Conservation (phyloP, 257 asterid genomes). For the Forsythia suspensa region DNA sequence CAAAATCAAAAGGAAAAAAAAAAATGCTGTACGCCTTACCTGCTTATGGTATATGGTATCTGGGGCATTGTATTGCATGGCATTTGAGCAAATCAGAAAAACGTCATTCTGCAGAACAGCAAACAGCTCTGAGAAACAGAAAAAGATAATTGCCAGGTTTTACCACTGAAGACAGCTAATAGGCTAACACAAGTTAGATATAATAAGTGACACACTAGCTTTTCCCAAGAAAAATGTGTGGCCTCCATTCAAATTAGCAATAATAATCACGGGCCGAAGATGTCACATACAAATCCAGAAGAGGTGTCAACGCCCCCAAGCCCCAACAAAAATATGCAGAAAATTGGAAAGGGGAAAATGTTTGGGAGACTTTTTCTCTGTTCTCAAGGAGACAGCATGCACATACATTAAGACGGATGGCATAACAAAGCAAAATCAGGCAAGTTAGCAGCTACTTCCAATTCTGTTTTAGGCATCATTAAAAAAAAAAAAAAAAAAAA, state of each 20-base stretch:
- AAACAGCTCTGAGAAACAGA: neutral
- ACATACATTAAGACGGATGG: too few relatives aligned
- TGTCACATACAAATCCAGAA: too few relatives aligned
- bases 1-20: neutral
- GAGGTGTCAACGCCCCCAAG: too few relatives aligned
- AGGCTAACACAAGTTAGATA: neutral
- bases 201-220: too few relatives aligned
- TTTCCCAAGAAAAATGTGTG: neutral
- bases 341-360: too few relatives aligned
- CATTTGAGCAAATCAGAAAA: constrained; percentile 84
- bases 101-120: constrained; percentile 70
- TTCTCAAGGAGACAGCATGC: too few relatives aligned
- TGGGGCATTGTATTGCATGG: constrained; percentile 93
- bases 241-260: neutral
- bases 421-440: too few relatives aligned
- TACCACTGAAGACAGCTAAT: neutral
- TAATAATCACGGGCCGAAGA: neutral
- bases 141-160: neutral
- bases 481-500: too few relatives aligned
- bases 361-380: too few relatives aligned
- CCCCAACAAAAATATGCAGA: too few relatives aligned
- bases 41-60: constrained; percentile 89
- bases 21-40: constrained; percentile 33
- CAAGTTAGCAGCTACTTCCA: too few relatives aligned
- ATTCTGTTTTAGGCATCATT: too few relatives aligned